Evolutionary conservation across 148 eudicot genomes (phyloP), one percentile per base, ranked within the genome.

Genomic region (Diospyros kaki): DNA sequence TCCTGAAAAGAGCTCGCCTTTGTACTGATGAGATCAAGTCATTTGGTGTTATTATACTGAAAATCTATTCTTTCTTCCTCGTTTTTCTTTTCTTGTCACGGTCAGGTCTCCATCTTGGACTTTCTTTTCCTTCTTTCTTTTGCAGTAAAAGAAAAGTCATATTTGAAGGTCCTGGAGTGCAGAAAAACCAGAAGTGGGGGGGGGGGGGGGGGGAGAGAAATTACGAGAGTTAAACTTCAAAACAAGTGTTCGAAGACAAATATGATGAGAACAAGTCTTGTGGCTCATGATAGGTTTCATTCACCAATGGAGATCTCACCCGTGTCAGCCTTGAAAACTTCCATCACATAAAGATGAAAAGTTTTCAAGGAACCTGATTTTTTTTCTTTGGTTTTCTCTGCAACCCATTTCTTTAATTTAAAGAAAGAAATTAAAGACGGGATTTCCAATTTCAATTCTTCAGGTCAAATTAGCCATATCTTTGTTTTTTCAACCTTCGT

Each of bases 81-180:
- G 48, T 18, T 42, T 53, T 53, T 56, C 45, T 53, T 63, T 54
- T 59, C 43, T 73, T 51, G 46, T 28, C 17, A 72, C 12, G 73
- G 87, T 84, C 78, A 73, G 74, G 88, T 89, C 89, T 81, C 81
- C 73, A 73, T 89, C 92, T n/a, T 58, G 53, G 68, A 68, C 71
- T 79, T 76, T 74, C 69, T 66, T 71, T 78, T 79, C 65, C 76
- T 66, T 76, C 72, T 73, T 72, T 76, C 81, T 81, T 77, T 78
- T 77, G 48, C 83, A 83, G 92, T 83, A 80, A 79, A 85, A 58
- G 61, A 72, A 82, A 85, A 86, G 79, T 64, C 52, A 40, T 66
- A 76, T 41, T 73, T 68, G 71, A 58, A 51, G 13, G 68, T 44
- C 66, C 67, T 55, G 48, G 54, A 17, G 17, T 64, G 74, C 43